Conservation (phyloP, 2,329 filamentous ascomycete species). For the Penicillium sp. region DNA sequence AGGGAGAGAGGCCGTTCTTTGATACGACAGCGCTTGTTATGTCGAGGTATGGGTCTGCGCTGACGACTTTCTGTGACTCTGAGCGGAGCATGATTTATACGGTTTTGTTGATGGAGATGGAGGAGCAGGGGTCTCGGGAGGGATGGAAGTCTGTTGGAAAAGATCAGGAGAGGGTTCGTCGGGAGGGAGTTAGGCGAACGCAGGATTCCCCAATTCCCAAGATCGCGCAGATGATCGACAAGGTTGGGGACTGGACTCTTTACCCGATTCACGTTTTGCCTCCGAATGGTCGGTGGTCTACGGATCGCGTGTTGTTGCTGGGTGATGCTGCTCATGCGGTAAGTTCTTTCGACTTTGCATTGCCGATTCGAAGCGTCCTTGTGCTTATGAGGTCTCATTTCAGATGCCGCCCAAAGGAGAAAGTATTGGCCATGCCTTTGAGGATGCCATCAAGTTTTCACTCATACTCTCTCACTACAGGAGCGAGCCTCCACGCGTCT, state of each 20-base stretch:
- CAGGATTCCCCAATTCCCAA: not conserved
- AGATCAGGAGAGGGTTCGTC: slow-evolving; percentile 9
- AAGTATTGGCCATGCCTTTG: slow-evolving; percentile 3
- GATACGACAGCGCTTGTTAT: not conserved
- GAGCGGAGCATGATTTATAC: slow-evolving; percentile 9
- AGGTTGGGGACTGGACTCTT: slow-evolving; percentile 3
- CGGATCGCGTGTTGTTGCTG: not conserved
- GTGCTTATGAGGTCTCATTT: not conserved
- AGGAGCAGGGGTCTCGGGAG: slow-evolving; percentile 10
- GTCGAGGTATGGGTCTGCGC: slow-evolving; percentile 2
- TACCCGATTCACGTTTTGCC: slow-evolving; percentile 2
- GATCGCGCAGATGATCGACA: slow-evolving; percentile 3
- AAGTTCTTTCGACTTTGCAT: not conserved
- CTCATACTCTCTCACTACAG: not conserved
- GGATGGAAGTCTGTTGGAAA: slow-evolving; percentile 11
- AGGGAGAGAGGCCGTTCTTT: slow-evolving; percentile 2
- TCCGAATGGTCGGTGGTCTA: slow-evolving; percentile 1
- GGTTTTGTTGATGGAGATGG: slow-evolving; percentile 11
- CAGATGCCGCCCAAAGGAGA: slow-evolving; percentile 5
- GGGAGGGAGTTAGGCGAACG: not conserved
- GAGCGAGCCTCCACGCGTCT: not conserved
- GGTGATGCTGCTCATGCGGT: slow-evolving; percentile 1
- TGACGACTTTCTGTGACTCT: slow-evolving; percentile 14
- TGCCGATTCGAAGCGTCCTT: too few relatives aligned
- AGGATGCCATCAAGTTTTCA: slow-evolving; percentile 3